Base-by-base conservation (phyloP, 371 early-diverging fungal genomes). In the Mortierella sp. region DNA sequence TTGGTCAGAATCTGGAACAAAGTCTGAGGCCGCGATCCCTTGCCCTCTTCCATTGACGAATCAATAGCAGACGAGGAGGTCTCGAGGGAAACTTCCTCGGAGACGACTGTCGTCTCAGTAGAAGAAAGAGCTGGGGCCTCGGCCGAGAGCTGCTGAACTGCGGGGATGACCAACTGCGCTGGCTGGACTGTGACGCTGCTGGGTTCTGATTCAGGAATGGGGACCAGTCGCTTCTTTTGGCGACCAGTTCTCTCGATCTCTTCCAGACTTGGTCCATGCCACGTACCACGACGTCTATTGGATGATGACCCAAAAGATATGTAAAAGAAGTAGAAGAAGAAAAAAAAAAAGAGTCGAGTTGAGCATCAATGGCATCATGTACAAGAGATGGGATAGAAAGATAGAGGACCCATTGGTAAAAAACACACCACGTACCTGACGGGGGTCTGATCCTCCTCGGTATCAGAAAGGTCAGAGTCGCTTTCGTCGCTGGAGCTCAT, bases 1-100 rank as follows among this genome's bases (percentile, higher is more conserved):
- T 89, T 83, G 25, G 90, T 88, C 59, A 92, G 81, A 47, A 83
- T 82, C 81, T 94, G 87, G 75, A 88, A 94, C 11, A 94, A 70
- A 12, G 93, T 92, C 11, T 82, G 86, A 0, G 75, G 21, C 62
- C 74, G 70, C 28, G 81, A 55, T 0, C 60, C 16, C 51, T 69
- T 72, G 29, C 47, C 29, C 56, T 74, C 74, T 29, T 30, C 37
- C 37, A 37, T 9, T 9, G 37, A 37, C 37, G 37, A 37, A 37
- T 37, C 37, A 37, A 37, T 9, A 52, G 29, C 23, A 28, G 28
- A 16, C 16, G 23, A 55, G 0, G 61, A 57, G 12, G 60, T 67
- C 52, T 70, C 70, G 51, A n/a, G 18, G 1, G 29, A 16, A 11
- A 43, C 3, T 11, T 18, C 43, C 25, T 26, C 23, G 43, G 70